A percentile compares a stretch with the other conserved stretches of the same genome.
phyloP scores from a whole-genome alignment of 305 asterid genomes.

The Solanum hybrid region DNA sequence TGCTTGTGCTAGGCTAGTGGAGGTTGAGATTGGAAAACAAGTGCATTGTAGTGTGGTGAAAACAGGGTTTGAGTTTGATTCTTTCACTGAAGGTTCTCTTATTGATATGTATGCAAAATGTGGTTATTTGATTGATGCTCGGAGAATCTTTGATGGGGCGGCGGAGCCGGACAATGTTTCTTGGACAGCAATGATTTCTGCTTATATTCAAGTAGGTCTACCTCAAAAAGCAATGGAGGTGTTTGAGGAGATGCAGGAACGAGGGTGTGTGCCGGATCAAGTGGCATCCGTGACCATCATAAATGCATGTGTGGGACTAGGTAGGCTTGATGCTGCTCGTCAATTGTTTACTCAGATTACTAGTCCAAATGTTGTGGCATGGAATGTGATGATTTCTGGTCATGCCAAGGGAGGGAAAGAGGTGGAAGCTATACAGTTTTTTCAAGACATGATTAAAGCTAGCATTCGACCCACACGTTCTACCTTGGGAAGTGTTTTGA shows the following conservation, averaged over 20 bases:
- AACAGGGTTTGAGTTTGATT: conserved; percentile 38
- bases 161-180: conserved; percentile 49
- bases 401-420: conserved; percentile 55
- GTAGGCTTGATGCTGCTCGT: conserved; percentile 57
- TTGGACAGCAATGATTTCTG: conserved; percentile 77
- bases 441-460: conserved; percentile 45
- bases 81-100: conserved; percentile 64
- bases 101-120: conserved; percentile 83
- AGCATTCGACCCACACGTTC: conserved; percentile 63
- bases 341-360: conserved; percentile 44
- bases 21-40: conserved; percentile 48
- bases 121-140: conserved; percentile 42
- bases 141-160: conserved; percentile 51
- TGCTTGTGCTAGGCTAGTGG: conserved; percentile 49
- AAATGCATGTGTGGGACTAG: conserved; percentile 48
- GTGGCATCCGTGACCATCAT: conserved; percentile 56
- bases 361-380: conserved; percentile 55
- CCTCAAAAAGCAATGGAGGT: conserved; percentile 41
- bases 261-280: conserved; percentile 51
- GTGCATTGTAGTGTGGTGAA: conserved; percentile 49
- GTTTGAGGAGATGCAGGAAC: conserved; percentile 49
- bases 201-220: conserved; percentile 54
- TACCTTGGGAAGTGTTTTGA: conserved; percentile 71
- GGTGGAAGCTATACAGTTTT: conserved; percentile 40
- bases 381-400: conserved; percentile 90